Evolutionary conservation across 2,329 filamentous ascomycete genomes (phyloP).

Genomic region (Sarocladium brachiariae): DNA sequence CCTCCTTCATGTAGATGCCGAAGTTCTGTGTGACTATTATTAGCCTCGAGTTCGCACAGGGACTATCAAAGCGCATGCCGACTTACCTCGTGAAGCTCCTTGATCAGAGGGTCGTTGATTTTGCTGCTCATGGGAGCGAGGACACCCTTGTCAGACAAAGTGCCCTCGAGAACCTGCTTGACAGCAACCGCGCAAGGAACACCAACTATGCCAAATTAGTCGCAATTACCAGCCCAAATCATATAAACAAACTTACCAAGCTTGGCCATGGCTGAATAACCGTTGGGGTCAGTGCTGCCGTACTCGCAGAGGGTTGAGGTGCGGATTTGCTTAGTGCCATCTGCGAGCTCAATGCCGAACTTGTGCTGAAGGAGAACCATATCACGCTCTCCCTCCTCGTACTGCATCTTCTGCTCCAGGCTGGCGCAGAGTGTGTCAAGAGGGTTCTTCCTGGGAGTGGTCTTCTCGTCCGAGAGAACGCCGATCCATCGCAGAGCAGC

Average conservation of each 20-base stretch:
- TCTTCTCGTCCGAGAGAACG: conserved; percentile 60
- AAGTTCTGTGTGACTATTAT: conserved; percentile 38
- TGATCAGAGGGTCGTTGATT: conserved; percentile 66
- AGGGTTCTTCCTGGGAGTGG: conserved; percentile 68
- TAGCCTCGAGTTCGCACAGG: not conserved
- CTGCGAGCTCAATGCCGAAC: conserved; percentile 77
- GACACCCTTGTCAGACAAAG: conserved; percentile 64
- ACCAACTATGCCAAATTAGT: conserved; percentile 1
- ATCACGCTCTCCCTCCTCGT: conserved; percentile 74
- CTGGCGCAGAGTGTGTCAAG: conserved; percentile 87
- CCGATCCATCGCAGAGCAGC: conserved; percentile 66
- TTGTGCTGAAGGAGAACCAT: conserved; percentile 74
- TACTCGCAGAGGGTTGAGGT: conserved; percentile 80
- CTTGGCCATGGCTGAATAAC: conserved; percentile 79
- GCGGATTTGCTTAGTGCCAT: conserved; percentile 68
- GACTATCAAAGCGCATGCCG: not conserved
- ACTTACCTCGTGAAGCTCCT: conserved; percentile 61
- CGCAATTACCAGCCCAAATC: not conserved
- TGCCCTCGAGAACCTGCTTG: conserved; percentile 70
- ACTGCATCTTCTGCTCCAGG: conserved; percentile 89
- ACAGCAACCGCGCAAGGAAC: conserved; percentile 54
- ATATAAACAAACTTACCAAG: conserved; percentile 25
- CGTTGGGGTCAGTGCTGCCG: conserved; percentile 58
- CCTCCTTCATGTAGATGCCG: conserved; percentile 66
- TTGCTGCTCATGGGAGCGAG: conserved; percentile 69